Base-by-base conservation (phyloP, 768 basidiomycete genomes). In the Hydnomerulius pinastri region DNA sequence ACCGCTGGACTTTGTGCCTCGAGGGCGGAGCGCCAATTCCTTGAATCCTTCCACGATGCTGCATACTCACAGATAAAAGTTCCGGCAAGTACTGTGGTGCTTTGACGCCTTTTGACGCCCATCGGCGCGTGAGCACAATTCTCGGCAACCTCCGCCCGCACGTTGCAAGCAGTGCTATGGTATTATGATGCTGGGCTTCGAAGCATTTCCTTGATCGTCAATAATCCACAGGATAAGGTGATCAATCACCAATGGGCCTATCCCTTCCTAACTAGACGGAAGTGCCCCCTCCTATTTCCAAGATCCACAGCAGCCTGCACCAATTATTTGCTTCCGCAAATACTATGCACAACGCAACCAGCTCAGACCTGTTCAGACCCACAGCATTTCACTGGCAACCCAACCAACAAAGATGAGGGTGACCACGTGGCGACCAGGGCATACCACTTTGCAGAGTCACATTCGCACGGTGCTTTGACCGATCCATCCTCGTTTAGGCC, bases 401-500 rank as follows among this genome's bases (percentile, higher is more conserved):
- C 29, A 7, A 30, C n/a, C 2, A 9, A 18, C 21, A 29, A 28
- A 13, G 27, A 13, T 23, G 18, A 43, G 25, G 38, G 33, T 43
- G 43, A 63, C 57, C 59, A 50, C 47, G 63, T 54, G 60, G 53
- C 36, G n/a, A 42, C 43, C 32, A 53, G 36, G 42, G n/a, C n/a
- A 25, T 17, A 62, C 64, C 55, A 56, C 54, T 55, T 53, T 61
- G 55, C 43, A 36, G 43, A 47, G 51, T 70, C 67, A 68, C 67
- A 61, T 57, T 71, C 58, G 36, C 68, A 70, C 60, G 56, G 12
- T 24, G 43, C 48, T 55, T 50, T 46, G 36, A 48, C 43, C 30
- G 35, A 35, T 41, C n/a, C 43, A 42, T 53, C 47, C 20, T 18
- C 15, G 48, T 51, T 49, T 48, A 48, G 37, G 48, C 20, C 24